Percentiles rank a stretch among this genome's conserved stretches.
Evolutionary conservation across 768 basidiomycete species (phyloP).

Genomic region (Hypholoma fasciculare): DNA sequence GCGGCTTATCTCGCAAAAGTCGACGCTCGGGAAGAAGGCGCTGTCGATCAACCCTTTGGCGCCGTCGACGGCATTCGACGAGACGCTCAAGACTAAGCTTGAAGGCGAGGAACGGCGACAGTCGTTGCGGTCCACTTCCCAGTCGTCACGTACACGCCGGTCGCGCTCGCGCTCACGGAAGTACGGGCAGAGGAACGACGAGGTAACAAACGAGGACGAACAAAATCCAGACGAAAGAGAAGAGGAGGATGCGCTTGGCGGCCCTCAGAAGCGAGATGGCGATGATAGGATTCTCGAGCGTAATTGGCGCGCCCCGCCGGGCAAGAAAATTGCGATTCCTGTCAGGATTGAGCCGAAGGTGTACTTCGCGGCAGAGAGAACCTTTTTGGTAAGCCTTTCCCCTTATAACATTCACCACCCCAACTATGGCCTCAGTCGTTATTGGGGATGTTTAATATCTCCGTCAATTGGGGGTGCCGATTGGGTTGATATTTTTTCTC

Average conservation of each 20-base stretch:
- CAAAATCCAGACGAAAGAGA: slow-evolving; percentile 37
- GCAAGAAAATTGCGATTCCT: slow-evolving; percentile 90
- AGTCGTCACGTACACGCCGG: not conserved
- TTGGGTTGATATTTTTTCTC: not conserved
- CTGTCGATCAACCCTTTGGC: slow-evolving; percentile 87
- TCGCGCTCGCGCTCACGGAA: not conserved
- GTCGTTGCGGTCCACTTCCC: slow-evolving; percentile 8
- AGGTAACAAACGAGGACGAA: slow-evolving; percentile 27
- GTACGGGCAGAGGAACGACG: slow-evolving; percentile 18
- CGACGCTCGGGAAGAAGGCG: slow-evolving; percentile 24
- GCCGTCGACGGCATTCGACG: slow-evolving; percentile 80
- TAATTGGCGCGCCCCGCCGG: slow-evolving; percentile 76
- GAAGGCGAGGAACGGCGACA: slow-evolving; percentile 31
- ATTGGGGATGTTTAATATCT: slow-evolving; percentile 2
- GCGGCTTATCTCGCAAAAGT: slow-evolving; percentile 30
- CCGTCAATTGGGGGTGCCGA: not conserved
- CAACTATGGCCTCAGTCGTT: not conserved
- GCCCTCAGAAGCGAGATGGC: slow-evolving; percentile 22
- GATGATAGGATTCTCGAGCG: slow-evolving; percentile 62
- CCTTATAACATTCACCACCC: slow-evolving; percentile 1
- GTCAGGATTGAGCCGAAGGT: slow-evolving; percentile 99
- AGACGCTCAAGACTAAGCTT: slow-evolving; percentile 74
- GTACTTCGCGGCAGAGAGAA: slow-evolving; percentile 94
- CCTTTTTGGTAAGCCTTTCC: slow-evolving; percentile 73
- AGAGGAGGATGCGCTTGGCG: slow-evolving; percentile 34